phyloP scores from a whole-genome alignment of 257 asterid species.

The Nemophila menziesii region DNA sequence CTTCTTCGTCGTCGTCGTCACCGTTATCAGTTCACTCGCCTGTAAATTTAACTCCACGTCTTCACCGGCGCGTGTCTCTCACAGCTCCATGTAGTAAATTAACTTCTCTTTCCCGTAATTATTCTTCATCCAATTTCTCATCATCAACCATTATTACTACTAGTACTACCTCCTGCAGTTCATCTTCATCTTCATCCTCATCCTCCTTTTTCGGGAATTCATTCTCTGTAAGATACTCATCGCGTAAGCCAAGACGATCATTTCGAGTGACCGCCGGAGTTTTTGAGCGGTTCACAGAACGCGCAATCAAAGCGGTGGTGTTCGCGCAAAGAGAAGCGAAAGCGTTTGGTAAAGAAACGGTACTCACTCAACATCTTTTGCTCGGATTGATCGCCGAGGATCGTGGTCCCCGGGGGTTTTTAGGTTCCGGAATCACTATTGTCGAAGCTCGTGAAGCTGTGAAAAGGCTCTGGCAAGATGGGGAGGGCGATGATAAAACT shows the following conservation, averaged over 20 bases:
- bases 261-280: slow-evolving; percentile 50
- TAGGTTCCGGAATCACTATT: slow-evolving; percentile 65
- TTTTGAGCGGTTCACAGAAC: slow-evolving; percentile 87
- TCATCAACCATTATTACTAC: slow-evolving; percentile 9
- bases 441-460: slow-evolving; percentile 73
- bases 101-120: slow-evolving; percentile 20
- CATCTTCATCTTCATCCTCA: slow-evolving; percentile 28
- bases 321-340: slow-evolving; percentile 81
- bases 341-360: slow-evolving; percentile 61
- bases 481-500: slow-evolving; percentile 11
- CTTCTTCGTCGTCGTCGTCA: slow-evolving; percentile 73
- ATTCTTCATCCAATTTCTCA: slow-evolving; percentile 15
- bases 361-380: slow-evolving; percentile 71
- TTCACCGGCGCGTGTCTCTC: slow-evolving; percentile 28
- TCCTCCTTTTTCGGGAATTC: slow-evolving; percentile 43
- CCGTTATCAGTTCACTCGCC: slow-evolving; percentile 52
- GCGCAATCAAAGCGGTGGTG: slow-evolving; percentile 87
- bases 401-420: slow-evolving; percentile 65
- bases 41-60: slow-evolving; percentile 20
- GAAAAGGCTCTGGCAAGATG: slow-evolving; percentile 52
- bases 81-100: slow-evolving; percentile 20
- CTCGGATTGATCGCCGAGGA: slow-evolving; percentile 90
- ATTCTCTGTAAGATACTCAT: slow-evolving; percentile 18
- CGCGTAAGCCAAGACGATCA: slow-evolving; percentile 22
- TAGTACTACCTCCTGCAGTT: slow-evolving; percentile 27